These are phyloP conservation scores for Coriaria nepalensis DNA, from an alignment of 306 rosid species.

Conservation along the genomic window DNA sequence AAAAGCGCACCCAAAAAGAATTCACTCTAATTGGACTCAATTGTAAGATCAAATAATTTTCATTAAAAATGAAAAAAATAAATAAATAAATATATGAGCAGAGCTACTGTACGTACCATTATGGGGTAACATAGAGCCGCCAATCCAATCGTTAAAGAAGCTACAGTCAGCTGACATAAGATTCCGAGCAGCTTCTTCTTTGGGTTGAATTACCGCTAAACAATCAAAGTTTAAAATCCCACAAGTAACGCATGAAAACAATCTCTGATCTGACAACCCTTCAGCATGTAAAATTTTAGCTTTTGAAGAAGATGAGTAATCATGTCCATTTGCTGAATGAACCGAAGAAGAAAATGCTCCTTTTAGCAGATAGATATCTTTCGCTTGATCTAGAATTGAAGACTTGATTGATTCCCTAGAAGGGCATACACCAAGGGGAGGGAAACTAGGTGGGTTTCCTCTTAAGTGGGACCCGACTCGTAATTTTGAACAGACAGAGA, in stretches of 20 bases:
- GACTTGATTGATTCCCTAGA: conserved; percentile 37
- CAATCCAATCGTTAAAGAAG: conserved; percentile 74
- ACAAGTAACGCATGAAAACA: conserved; percentile 93
- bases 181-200: conserved; percentile 73
- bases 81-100: conserved; percentile 27
- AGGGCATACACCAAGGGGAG: conserved; percentile 34
- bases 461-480: conserved; percentile 55
- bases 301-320: conserved; percentile 27
- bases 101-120: conserved; percentile 21
- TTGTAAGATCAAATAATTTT: conserved; percentile 9
- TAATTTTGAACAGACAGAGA: conserved; percentile 67
- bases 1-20: conserved; percentile 2
- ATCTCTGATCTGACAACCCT: conserved; percentile 72
- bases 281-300: conserved; percentile 33
- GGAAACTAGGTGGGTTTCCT: conserved; percentile 26
- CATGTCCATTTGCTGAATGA: conserved; percentile 31
- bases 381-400: conserved; percentile 34
- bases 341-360: conserved; percentile 34
- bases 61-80: too few species aligned
- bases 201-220: conserved; percentile 84
- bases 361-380: conserved; percentile 37
- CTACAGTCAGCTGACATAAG: conserved; percentile 88
- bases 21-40: conserved; percentile 4
- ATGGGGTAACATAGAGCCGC: conserved; percentile 47
- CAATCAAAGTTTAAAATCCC: conserved; percentile 91